A percentile compares a stretch with the other conserved stretches of the same genome.
Conservation (phyloP, 2,329 filamentous ascomycete species). For the Pyricularia pennisetigena region DNA sequence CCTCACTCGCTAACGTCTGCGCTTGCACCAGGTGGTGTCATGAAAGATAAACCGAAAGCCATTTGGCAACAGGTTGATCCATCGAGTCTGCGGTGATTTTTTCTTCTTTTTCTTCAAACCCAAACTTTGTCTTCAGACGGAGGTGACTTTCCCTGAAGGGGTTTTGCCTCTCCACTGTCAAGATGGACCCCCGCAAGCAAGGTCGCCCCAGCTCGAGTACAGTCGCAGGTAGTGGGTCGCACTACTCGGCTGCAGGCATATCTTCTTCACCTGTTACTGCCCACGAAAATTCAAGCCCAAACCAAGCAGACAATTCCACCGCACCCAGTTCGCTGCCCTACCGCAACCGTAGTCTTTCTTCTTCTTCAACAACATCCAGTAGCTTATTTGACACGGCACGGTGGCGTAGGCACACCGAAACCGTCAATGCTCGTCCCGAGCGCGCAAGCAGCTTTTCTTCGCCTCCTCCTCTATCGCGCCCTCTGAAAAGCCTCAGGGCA, state of each 20-base stretch:
- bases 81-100: background rate
- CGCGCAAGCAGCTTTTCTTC: conserved; percentile 51
- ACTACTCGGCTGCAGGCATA: background rate
- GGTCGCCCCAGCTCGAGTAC: background rate
- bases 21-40: background rate
- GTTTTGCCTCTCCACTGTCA: background rate
- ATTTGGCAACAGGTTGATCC: background rate
- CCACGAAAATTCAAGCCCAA: conserved; percentile 1
- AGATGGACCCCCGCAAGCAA: background rate
- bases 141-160: background rate
- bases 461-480: conserved; percentile 39
- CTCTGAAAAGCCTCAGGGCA: conserved; percentile 31
- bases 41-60: background rate
- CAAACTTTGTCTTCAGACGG: background rate
- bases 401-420: background rate
- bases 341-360: conserved; percentile 27
- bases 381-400: conserved; percentile 17
- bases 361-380: conserved; percentile 22
- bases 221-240: background rate
- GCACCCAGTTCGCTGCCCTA: conserved; percentile 11
- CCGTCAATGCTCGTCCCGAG: conserved; percentile 45
- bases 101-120: background rate
- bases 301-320: background rate
- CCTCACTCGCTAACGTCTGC: background rate
- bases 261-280: background rate